Conservation (phyloP, 495 filamentous ascomycete genomes). For the Amorphotheca resinae region DNA sequence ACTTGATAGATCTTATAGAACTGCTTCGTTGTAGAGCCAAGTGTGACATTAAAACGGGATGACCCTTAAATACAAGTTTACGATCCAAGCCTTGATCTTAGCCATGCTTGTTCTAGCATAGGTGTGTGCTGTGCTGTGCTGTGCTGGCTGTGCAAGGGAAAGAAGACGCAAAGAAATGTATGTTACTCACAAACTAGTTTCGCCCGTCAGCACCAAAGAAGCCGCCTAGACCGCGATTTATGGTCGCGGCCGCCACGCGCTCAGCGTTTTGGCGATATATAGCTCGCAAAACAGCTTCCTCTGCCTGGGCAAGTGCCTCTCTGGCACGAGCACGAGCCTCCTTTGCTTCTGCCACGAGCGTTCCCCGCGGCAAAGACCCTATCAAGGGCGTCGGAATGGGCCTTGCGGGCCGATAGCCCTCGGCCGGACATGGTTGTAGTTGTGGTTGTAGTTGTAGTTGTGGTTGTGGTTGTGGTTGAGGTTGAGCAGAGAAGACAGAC, state of each 20-base stretch:
- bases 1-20: too few relatives aligned
- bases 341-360: neutral
- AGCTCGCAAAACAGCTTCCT: neutral
- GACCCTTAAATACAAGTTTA: too few relatives aligned
- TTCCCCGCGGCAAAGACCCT: neutral
- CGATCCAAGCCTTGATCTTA: too few relatives aligned
- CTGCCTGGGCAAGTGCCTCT: neutral
- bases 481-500: neutral
- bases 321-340: neutral
- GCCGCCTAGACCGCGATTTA: neutral
- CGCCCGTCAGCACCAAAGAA: neutral
- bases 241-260: neutral
- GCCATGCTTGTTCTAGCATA: too few relatives aligned
- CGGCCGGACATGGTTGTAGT: conserved; percentile 1
- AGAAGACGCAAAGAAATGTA: conserved; percentile 1
- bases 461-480: neutral
- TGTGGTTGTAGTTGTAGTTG: neutral
- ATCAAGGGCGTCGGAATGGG: neutral
- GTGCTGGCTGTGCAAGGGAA: conserved; percentile 2
- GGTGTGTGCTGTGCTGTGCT: neutral
- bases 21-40: too few relatives aligned
- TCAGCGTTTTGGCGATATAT: neutral
- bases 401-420: neutral
- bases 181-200: conserved; percentile 1
- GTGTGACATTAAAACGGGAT: too few relatives aligned